A percentile compares a stretch with the other conserved stretches of the same genome.
Evolutionary conservation across 257 asterid species (phyloP).

Genomic region (Jaltomata sinuosa): DNA sequence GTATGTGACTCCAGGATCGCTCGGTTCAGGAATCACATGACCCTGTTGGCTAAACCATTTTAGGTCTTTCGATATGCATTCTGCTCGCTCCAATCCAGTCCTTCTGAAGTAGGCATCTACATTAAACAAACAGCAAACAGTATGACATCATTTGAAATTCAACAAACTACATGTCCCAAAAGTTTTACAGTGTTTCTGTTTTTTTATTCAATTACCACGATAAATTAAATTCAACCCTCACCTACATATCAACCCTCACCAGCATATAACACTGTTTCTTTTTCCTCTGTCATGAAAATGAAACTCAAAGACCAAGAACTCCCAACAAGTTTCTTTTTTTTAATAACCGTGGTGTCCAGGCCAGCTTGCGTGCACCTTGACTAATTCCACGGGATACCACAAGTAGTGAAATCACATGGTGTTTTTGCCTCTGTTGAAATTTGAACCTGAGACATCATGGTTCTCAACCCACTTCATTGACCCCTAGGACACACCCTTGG

Average conservation of each 20-base stretch:
- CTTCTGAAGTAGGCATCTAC: conserved; percentile 88
- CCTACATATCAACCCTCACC: background rate
- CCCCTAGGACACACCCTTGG: too few relatives aligned
- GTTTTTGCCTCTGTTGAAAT: too few relatives aligned
- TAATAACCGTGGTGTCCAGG: too few relatives aligned
- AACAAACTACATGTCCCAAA: background rate
- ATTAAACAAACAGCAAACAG: background rate
- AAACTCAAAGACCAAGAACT: background rate
- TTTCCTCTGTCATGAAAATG: background rate
- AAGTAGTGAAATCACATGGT: too few relatives aligned
- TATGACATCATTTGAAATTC: background rate
- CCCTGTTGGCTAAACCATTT: conserved; percentile 62
- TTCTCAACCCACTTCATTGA: too few relatives aligned
- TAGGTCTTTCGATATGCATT: conserved; percentile 47
- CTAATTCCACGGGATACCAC: too few relatives aligned
- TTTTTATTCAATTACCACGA: background rate
- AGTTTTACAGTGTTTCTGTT: background rate
- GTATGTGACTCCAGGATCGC: conserved; percentile 62
- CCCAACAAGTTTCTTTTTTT: background rate
- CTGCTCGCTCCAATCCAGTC: conserved; percentile 80
- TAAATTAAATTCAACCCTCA: background rate
- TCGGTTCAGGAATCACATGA: conserved; percentile 58
- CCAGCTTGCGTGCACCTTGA: too few relatives aligned
- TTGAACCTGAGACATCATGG: too few relatives aligned
- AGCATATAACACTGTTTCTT: background rate